Base-by-base conservation (phyloP, 371 early-diverging fungal genomes). In the Syncephalastrum monosporum region DNA sequence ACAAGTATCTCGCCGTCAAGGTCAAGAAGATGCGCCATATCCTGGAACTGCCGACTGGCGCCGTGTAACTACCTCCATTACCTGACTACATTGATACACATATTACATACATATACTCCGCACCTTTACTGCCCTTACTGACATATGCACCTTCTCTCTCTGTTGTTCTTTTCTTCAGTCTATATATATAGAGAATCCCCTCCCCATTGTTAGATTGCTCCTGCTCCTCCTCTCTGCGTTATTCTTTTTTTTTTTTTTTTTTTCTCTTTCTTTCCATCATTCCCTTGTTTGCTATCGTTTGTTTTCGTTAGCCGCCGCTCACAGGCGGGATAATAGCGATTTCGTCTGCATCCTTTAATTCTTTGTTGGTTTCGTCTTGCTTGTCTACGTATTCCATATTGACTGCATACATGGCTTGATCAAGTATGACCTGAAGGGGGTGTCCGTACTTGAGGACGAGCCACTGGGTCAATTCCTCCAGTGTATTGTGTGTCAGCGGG, bases 1-100 rank as follows among this genome's bases (percentile, higher is more conserved):
- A 94, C 68, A 81, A 77, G 56, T 94, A 95, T 58, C 66, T 95
- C 15, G 78, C 84, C 50, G 90, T 92, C 42, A 94, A 95, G 69
- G 86, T 92, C 0, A 81, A 87, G 65, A 80, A 88, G 49, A 95
- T 94, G 96, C 85, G 92, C 24, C 96, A 95, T 62, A 85, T 92
- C 57, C 68, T 95, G 42, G 86, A 90, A 64, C 69, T 91, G 25
- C 90, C 92, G n/a, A 68, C 69, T 45, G 48, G 53, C 12, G 8
- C 10, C 38, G 38, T 33, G 38, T 33, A 33, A 33, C 38, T 33
- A 33, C 12, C 10, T 33, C 12, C 8, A 33, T 33, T 33, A 33
- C 38, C 38, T 33, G 38, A 33, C 38, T 33, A 33, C 38, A 33
- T 12, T 33, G 38, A 33, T 33, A 33, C 8, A 8, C 12, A 33